Evolutionary conservation across 148 eudicot genomes (phyloP).

Genomic region (Diospyros kaki): DNA sequence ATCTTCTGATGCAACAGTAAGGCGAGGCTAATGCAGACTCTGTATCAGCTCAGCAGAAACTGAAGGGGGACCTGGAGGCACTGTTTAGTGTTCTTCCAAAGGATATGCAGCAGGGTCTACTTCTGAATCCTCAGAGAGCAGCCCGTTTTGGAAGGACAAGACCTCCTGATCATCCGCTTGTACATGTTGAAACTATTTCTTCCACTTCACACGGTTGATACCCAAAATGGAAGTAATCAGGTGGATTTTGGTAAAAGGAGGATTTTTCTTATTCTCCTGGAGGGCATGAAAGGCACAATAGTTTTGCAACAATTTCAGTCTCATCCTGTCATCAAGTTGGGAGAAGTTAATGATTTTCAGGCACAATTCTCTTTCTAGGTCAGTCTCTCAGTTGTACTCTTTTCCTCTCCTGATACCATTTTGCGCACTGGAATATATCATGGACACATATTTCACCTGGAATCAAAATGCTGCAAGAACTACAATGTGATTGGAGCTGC

Average conservation of each 20-base stretch:
- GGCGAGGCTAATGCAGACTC: conserved; percentile 38
- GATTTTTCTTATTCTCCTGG: not conserved
- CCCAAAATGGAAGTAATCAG: conserved; percentile 5
- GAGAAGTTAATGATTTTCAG: conserved; percentile 8
- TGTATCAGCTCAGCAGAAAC: conserved; percentile 41
- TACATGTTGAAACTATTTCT: conserved; percentile 11
- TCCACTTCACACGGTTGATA: conserved; percentile 27
- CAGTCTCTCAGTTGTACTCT: not conserved
- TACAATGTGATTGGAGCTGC: not conserved
- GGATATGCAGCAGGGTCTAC: conserved; percentile 75
- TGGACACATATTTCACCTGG: not conserved
- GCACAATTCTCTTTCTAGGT: conserved; percentile 14
- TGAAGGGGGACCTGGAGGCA: conserved; percentile 70
- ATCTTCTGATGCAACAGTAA: conserved; percentile 32
- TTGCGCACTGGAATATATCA: not conserved
- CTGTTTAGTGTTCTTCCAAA: conserved; percentile 68
- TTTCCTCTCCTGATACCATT: not conserved
- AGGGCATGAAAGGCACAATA: not conserved
- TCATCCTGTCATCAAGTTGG: not conserved
- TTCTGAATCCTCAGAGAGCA: conserved; percentile 74
- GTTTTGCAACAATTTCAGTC: conserved; percentile 7
- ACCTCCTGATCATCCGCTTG: conserved; percentile 9
- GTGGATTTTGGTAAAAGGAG: conserved; percentile 9
- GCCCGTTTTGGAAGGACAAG: conserved; percentile 25
- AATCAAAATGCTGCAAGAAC: not conserved